Base-by-base conservation (phyloP, 129 eudicot species). In the Helianthus annuus region DNA sequence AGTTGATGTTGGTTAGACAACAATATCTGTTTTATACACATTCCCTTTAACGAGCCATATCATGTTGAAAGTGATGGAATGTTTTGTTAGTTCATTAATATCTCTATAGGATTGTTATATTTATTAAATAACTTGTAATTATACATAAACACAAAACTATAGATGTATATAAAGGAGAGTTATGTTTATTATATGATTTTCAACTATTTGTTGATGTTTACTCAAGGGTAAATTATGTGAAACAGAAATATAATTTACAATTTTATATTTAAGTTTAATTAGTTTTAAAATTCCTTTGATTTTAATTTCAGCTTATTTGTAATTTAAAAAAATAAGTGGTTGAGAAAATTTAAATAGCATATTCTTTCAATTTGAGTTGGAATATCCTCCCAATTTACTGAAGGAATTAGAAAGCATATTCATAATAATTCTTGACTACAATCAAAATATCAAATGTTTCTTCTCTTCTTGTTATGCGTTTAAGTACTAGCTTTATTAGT, bases 341-440 rank as follows among this genome's bases (percentile, higher is more conserved):
- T 66, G 48, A 49, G 48, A 16, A 68, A 49, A 68, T 49, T 68
- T 48, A 49, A 17, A 51, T 68, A n/a, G 72, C 38, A 68, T 49
- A 68, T 68, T 68, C 72, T 48, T 14, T 49, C 27, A 68, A 49
- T 29, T 49, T 49, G 24, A 44, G 55, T 7, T 68, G 29, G 69
- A 13, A 68, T 68, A 68, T 68, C 52, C 72, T 68, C 8, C 24
- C 53, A 49, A 13, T 4, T 24, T 14, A 46, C 15, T 8, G 0
- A 10, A 48, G 54, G 54, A 42, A 42, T 42, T 56, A 56, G 62
- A 19, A 19, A 7, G 62, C 62, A 19, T 19, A 9, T 17, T 3
- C 22, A 17, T 8, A 0, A 55, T 55, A 55, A 55, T 55, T 19
- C 61, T 55, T 55, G 11, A 55, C 14, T 17, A 55, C 6, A 55